phyloP scores from a whole-genome alignment of 352 stramenopile genomes.

The Paralagenidium karlingii region DNA sequence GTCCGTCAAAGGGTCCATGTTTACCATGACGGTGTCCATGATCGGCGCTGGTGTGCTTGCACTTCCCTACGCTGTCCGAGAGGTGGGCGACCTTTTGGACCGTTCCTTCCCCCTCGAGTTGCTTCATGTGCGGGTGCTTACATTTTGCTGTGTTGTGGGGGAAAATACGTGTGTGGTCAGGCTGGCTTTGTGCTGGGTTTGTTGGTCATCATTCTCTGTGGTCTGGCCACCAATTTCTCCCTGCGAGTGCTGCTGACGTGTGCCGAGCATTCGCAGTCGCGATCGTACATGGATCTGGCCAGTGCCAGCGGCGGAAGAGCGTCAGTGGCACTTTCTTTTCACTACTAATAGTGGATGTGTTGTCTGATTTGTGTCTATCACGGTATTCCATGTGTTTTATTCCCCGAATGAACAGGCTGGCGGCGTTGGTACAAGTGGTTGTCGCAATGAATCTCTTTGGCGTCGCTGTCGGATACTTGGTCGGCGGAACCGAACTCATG shows the following conservation, averaged over 20 bases:
- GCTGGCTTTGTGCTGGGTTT: slow-evolving; percentile 60
- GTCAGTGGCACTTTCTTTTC: too few species aligned
- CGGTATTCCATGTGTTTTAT: not conserved
- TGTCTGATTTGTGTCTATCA: too few species aligned
- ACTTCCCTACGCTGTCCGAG: slow-evolving; percentile 67
- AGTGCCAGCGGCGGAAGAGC: slow-evolving; percentile 41
- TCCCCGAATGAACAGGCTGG: slow-evolving; percentile 16
- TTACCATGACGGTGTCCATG: slow-evolving; percentile 83
- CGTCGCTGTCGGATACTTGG: slow-evolving; percentile 72
- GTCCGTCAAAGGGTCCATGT: slow-evolving; percentile 84
- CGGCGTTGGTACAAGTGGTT: slow-evolving; percentile 58
- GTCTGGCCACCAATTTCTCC: slow-evolving; percentile 71
- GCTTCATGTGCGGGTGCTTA: not conserved
- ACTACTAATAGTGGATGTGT: too few species aligned
- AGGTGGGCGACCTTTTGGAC: slow-evolving; percentile 10
- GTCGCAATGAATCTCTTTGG: slow-evolving; percentile 84
- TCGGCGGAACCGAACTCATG: slow-evolving; percentile 67
- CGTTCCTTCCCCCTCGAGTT: not conserved
- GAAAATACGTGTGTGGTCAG: not conserved
- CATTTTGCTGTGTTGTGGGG: too few species aligned
- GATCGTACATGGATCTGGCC: slow-evolving; percentile 80
- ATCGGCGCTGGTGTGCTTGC: slow-evolving; percentile 72
- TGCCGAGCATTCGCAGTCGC: slow-evolving; percentile 50
- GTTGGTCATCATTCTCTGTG: slow-evolving; percentile 45
- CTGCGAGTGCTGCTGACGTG: slow-evolving; percentile 66